A percentile compares a stretch with the other conserved stretches of the same genome.
Conservation (phyloP, 371 early-diverging fungal genomes). For the Mucor indicus region DNA sequence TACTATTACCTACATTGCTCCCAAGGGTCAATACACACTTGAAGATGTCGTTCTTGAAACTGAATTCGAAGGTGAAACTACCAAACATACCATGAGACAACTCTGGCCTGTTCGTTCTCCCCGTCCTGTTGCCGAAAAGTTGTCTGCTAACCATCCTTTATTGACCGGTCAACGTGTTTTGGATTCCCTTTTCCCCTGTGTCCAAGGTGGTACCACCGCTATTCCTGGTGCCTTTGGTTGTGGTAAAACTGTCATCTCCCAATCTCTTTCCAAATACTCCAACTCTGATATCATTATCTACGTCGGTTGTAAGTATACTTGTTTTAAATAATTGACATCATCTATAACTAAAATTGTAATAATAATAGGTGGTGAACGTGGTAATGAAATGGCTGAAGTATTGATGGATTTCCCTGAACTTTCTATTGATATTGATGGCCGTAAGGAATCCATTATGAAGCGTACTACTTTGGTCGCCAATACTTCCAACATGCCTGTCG, state of each 20-base stretch:
- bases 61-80: constrained; percentile 90
- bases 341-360: no score
- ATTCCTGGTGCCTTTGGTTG: constrained; percentile 99
- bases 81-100: constrained; percentile 95
- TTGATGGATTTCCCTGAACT: constrained; percentile 99
- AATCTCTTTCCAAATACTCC: constrained; percentile 99
- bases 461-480: constrained; percentile 99
- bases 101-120: constrained; percentile 99
- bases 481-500: constrained; percentile 99
- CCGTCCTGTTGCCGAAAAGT: constrained; percentile 97
- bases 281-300: constrained; percentile 99
- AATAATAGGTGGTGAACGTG: constrained; percentile 93
- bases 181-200: constrained; percentile 99
- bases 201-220: constrained; percentile 99
- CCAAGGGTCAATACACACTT: constrained; percentile 93
- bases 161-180: constrained; percentile 99
- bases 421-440: constrained; percentile 87
- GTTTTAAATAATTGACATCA: no score
- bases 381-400: constrained; percentile 99
- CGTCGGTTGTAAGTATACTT: constrained; percentile 86
- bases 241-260: constrained; percentile 99
- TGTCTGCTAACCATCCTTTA: constrained; percentile 95
- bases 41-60: constrained; percentile 93
- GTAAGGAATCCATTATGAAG: constrained; percentile 99
- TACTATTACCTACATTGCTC: constrained; percentile 95